Conservation (phyloP, 2,329 filamentous ascomycete genomes). For the Podosphaera xanthii region DNA sequence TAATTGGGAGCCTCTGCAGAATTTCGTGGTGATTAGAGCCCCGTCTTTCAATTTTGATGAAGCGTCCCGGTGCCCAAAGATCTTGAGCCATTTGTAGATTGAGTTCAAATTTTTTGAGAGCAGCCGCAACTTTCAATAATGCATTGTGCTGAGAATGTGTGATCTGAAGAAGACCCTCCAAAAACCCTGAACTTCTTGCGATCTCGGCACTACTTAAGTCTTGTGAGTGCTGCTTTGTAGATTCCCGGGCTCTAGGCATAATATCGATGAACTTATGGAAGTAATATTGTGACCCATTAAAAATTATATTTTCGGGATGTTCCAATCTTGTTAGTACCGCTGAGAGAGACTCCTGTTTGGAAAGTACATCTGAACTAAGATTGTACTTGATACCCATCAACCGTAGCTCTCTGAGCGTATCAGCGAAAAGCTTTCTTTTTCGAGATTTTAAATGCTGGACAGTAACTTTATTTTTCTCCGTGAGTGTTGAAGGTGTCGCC, state of each 20-base stretch:
- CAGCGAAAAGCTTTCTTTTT: constrained; percentile 76
- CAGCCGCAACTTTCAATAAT: constrained; percentile 7
- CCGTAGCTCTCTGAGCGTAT: constrained; percentile 60
- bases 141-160: constrained; percentile 33
- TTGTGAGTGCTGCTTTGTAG: constrained; percentile 52
- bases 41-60: constrained; percentile 3
- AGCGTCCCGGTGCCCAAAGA: constrained; percentile 21
- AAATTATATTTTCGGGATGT: constrained; percentile 16
- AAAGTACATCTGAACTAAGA: constrained; percentile 48
- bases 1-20: constrained; percentile 39
- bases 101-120: constrained; percentile 8
- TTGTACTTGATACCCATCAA: constrained; percentile 82
- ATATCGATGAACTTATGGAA: constrained; percentile 63
- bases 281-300: constrained; percentile 37
- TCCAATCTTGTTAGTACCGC: constrained; percentile 39
- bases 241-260: constrained; percentile 41
- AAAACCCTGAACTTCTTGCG: constrained; percentile 52
- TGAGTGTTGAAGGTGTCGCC: constrained; percentile 60
- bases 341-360: constrained; percentile 48
- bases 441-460: constrained; percentile 78
- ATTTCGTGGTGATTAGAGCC: constrained; percentile 13
- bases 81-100: constrained; percentile 11
- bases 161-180: constrained; percentile 67
- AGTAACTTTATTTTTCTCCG: constrained; percentile 61
- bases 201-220: constrained; percentile 69